A percentile compares a stretch with the other conserved stretches of the same genome.
These are phyloP conservation scores for Rhazya stricta DNA, from an alignment of 257 asterid species.

Conservation along the genomic window DNA sequence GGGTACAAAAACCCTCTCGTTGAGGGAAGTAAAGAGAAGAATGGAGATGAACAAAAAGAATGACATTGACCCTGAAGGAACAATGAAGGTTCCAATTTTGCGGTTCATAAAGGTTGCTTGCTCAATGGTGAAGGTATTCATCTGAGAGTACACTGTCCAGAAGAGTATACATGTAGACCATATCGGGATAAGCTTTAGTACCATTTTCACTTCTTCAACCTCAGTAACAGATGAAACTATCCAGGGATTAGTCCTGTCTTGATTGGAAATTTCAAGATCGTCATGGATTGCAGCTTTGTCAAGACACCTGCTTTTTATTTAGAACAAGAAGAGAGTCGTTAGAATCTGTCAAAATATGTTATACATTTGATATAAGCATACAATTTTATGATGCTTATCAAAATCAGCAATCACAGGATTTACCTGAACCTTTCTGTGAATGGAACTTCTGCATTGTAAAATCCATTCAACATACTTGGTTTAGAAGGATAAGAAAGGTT, in stretches of 20 bases:
- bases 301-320: slow-evolving; percentile 43
- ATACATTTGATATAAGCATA: neutral
- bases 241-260: slow-evolving; percentile 11
- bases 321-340: neutral
- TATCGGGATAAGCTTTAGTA: slow-evolving; percentile 67
- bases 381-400: neutral
- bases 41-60: slow-evolving; percentile 69
- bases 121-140: slow-evolving; percentile 85
- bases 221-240: slow-evolving; percentile 52
- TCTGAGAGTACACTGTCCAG: slow-evolving; percentile 89
- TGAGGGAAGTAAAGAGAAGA: slow-evolving; percentile 67
- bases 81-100: slow-evolving; percentile 37
- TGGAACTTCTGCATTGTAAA: slow-evolving; percentile 40
- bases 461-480: slow-evolving; percentile 46
- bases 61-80: slow-evolving; percentile 76
- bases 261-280: slow-evolving; percentile 18
- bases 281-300: slow-evolving; percentile 70
- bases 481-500: slow-evolving; percentile 40
- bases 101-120: slow-evolving; percentile 82
- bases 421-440: slow-evolving; percentile 58
- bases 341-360: neutral
- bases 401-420: neutral
- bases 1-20: slow-evolving; percentile 59
- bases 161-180: slow-evolving; percentile 86
- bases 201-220: slow-evolving; percentile 86